phyloP scores from a whole-genome alignment of 2,329 filamentous ascomycete genomes.

The Diaporthe caulivora region DNA sequence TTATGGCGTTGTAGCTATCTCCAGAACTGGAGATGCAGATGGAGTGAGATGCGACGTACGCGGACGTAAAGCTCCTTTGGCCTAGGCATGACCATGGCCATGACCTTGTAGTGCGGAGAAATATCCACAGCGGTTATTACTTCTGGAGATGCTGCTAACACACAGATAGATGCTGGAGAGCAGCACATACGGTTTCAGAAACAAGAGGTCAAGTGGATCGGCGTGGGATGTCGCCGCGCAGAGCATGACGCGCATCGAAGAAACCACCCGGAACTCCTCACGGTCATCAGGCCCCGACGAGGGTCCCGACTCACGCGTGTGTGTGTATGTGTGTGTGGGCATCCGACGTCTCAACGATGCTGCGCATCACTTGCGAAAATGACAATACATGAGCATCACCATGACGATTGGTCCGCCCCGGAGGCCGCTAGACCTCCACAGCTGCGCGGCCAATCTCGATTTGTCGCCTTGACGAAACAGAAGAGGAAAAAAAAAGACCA shows the following conservation, averaged over 20 bases:
- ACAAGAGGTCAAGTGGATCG: slow-evolving; percentile 11
- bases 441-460: slow-evolving; percentile 14
- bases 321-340: not conserved
- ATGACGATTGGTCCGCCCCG: slow-evolving; percentile 12
- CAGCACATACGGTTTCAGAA: slow-evolving; percentile 15
- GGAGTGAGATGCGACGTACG: not conserved
- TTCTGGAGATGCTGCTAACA: not conserved
- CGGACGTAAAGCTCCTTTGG: slow-evolving; percentile 10
- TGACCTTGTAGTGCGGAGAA: not conserved
- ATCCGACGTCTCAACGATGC: not conserved
- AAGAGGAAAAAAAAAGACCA: too few species aligned
- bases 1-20: slow-evolving; percentile 1
- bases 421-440: not conserved
- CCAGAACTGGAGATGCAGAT: not conserved
- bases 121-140: not conserved
- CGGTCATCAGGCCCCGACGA: not conserved
- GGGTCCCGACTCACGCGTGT: slow-evolving; percentile 2
- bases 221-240: not conserved
- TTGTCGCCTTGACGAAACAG: not conserved
- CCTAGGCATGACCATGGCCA: not conserved
- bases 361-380: not conserved
- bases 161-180: not conserved
- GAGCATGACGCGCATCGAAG: slow-evolving; percentile 3
- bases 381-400: slow-evolving; percentile 2
- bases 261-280: not conserved